phyloP scores from a whole-genome alignment of 371 early-diverging fungal genomes.

The Mucor saturninus region DNA sequence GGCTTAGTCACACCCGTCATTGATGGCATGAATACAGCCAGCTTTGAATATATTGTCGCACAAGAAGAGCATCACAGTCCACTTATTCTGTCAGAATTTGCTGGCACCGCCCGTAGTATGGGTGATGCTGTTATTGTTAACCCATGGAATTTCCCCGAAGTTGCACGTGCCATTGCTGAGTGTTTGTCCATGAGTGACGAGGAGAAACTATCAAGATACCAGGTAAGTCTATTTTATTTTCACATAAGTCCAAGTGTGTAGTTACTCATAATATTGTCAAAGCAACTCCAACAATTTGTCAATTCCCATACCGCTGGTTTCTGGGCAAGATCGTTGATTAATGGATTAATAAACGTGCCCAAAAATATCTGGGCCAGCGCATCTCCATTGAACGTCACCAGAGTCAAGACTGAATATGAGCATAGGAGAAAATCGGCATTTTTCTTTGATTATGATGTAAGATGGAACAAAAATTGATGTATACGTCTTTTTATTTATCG shows the following conservation, averaged over 20 bases:
- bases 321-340: constrained; percentile 89
- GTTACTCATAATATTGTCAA: neutral
- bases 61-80: constrained; percentile 92
- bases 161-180: constrained; percentile 90
- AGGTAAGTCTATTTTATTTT: constrained; percentile 38
- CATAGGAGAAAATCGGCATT: constrained; percentile 67
- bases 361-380: constrained; percentile 59
- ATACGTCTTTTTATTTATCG: neutral
- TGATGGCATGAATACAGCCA: constrained; percentile 99
- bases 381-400: constrained; percentile 60
- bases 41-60: constrained; percentile 97
- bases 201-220: constrained; percentile 80
- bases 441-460: constrained; percentile 90
- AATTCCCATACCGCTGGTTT: constrained; percentile 85
- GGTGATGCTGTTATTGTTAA: constrained; percentile 91
- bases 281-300: constrained; percentile 86
- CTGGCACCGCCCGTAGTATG: constrained; percentile 93
- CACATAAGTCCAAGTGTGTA: neutral
- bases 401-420: constrained; percentile 54
- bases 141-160: constrained; percentile 96
- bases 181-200: constrained; percentile 84
- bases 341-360: constrained; percentile 51
- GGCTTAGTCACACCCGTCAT: constrained; percentile 94
- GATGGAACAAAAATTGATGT: neutral
- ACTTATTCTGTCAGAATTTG: constrained; percentile 95